Evolutionary conservation across 805 yeast genomes (phyloP).

Genomic region (Saccharomycopsis olivae): DNA sequence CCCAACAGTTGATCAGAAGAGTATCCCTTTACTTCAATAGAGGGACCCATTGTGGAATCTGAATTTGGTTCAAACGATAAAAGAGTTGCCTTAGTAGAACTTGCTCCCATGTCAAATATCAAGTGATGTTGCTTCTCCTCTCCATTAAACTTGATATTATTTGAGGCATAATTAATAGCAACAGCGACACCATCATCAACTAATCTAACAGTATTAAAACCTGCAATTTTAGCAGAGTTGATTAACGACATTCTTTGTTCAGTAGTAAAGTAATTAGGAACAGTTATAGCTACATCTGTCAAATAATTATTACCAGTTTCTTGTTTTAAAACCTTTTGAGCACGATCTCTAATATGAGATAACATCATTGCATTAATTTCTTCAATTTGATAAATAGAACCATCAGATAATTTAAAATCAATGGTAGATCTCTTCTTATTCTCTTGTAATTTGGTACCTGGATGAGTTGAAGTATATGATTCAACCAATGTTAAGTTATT

Average conservation of each 20-base stretch:
- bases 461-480: constrained; percentile 43
- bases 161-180: constrained; percentile 68
- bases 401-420: constrained; percentile 41
- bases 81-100: constrained; percentile 81
- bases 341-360: constrained; percentile 53
- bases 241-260: constrained; percentile 59
- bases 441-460: constrained; percentile 43
- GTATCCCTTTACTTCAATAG: constrained; percentile 60
- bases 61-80: constrained; percentile 44
- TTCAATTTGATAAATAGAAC: constrained; percentile 41
- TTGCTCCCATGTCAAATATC: constrained; percentile 88
- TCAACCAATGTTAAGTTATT: constrained; percentile 34
- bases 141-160: constrained; percentile 28
- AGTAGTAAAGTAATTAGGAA: constrained; percentile 61
- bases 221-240: constrained; percentile 67
- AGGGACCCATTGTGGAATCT: constrained; percentile 31
- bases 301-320: constrained; percentile 42
- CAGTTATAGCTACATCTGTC: constrained; percentile 61
- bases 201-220: constrained; percentile 44
- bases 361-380: constrained; percentile 81
- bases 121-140: constrained; percentile 45
- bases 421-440: constrained; percentile 41
- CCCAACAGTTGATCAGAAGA: constrained; percentile 62
- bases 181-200: constrained; percentile 92
- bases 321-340: constrained; percentile 46